phyloP scores from a whole-genome alignment of 2,329 filamentous ascomycete species.

The Aphanoascus verrucosus region DNA sequence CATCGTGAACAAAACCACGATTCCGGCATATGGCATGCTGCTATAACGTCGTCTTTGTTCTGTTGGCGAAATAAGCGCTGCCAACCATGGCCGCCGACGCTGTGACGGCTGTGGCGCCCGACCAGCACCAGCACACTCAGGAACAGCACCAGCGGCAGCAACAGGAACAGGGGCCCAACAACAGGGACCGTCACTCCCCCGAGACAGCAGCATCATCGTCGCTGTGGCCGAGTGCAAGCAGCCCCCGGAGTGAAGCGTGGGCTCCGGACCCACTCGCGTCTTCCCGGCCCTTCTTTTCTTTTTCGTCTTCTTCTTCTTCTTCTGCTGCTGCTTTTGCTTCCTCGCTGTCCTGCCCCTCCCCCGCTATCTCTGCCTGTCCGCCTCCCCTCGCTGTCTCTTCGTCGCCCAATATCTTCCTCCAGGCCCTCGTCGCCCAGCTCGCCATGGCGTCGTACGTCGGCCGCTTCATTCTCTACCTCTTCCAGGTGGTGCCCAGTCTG shows the following conservation, averaged over 20 bases:
- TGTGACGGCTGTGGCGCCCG: conserved; percentile 8
- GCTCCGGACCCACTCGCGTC: background rate
- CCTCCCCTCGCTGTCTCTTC: background rate
- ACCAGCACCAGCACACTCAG: background rate
- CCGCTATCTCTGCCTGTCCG: conserved; percentile 7
- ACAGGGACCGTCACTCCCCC: background rate
- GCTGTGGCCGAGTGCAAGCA: background rate
- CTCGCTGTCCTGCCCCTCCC: conserved; percentile 5
- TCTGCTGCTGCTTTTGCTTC: too few relatives aligned
- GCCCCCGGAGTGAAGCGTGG: background rate
- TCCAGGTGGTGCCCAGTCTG: conserved; percentile 46
- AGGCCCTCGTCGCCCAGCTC: conserved; percentile 5
- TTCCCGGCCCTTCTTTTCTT: conserved; percentile 4
- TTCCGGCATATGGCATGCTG: background rate
- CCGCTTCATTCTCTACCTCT: conserved; percentile 34
- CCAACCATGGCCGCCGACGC: background rate
- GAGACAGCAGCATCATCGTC: background rate
- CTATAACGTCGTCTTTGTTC: background rate
- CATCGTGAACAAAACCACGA: too few relatives aligned
- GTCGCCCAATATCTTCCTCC: conserved; percentile 5
- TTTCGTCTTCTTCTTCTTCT: too few relatives aligned
- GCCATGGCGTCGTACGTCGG: conserved; percentile 15
- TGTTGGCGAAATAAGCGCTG: background rate
- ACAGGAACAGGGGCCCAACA: background rate
- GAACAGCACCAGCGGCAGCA: background rate